These are phyloP conservation scores for Plectosphaerella plurivora DNA, from an alignment of 2,329 filamentous ascomycete species.

Conservation along the genomic window DNA sequence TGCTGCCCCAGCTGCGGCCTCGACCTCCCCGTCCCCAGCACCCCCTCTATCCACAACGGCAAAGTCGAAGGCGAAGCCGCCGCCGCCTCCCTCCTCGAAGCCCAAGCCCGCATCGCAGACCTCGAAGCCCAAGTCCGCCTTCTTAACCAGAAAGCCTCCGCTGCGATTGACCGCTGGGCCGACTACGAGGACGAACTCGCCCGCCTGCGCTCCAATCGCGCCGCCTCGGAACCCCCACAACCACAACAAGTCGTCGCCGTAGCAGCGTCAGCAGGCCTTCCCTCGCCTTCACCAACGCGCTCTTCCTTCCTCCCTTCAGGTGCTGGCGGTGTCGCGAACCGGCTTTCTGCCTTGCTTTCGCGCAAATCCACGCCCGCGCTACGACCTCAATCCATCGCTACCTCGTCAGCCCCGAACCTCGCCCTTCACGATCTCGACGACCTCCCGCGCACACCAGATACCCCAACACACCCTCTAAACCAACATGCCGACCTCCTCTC, in stretches of 20 bases:
- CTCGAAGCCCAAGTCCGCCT: slow-evolving; percentile 66
- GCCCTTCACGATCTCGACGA: slow-evolving; percentile 8
- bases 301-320: slow-evolving; percentile 40
- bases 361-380: slow-evolving; percentile 42
- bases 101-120: slow-evolving; percentile 60
- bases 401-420: slow-evolving; percentile 5
- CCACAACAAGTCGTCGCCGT: slow-evolving; percentile 13
- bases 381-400: slow-evolving; percentile 11
- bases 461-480: background rate
- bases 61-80: slow-evolving; percentile 22
- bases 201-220: slow-evolving; percentile 38
- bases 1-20: slow-evolving; percentile 50
- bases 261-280: slow-evolving; percentile 15
- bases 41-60: slow-evolving; percentile 4
- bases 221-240: slow-evolving; percentile 11
- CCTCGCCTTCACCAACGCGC: slow-evolving; percentile 25
- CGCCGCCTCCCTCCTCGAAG: slow-evolving; percentile 40
- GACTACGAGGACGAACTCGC: slow-evolving; percentile 78
- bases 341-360: slow-evolving; percentile 41
- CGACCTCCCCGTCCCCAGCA: slow-evolving; percentile 23
- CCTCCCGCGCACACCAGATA: slow-evolving; percentile 23
- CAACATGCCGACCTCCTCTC: slow-evolving; percentile 46
- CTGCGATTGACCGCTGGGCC: slow-evolving; percentile 61
- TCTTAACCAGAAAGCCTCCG: slow-evolving; percentile 67
- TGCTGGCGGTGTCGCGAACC: slow-evolving; percentile 29